A percentile compares a stretch with the other conserved stretches of the same genome.
Evolutionary conservation across 2,329 filamentous ascomycete genomes (phyloP).

Genomic region (Colletotrichum simmondsii): DNA sequence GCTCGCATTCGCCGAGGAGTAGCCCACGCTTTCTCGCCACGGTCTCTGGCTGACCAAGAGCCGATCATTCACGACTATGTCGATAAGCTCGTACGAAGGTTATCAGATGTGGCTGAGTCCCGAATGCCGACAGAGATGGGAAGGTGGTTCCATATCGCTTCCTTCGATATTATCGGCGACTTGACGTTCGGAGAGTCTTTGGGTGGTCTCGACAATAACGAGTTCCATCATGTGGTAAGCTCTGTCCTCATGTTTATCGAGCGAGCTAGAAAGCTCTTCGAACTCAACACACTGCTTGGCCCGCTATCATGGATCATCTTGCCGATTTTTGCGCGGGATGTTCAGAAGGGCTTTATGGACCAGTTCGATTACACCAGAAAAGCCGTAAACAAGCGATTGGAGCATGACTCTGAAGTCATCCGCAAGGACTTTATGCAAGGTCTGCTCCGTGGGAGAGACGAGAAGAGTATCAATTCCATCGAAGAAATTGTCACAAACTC

Average conservation of each 20-base stretch:
- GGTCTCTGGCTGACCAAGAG: slow-evolving; percentile 43
- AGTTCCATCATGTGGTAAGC: slow-evolving; percentile 39
- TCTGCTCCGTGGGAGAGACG: slow-evolving; percentile 22
- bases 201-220: slow-evolving; percentile 37
- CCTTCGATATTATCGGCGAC: slow-evolving; percentile 44
- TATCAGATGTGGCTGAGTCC: slow-evolving; percentile 31
- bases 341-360: not conserved
- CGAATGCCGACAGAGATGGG: slow-evolving; percentile 5
- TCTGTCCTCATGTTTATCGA: slow-evolving; percentile 36
- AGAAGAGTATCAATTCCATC: not conserved
- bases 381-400: slow-evolving; percentile 27
- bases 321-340: not conserved
- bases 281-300: not conserved
- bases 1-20: slow-evolving; percentile 29
- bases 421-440: slow-evolving; percentile 36
- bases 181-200: slow-evolving; percentile 43
- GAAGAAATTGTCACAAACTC: slow-evolving; percentile 10
- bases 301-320: not conserved
- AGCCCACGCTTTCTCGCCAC: slow-evolving; percentile 41
- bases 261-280: slow-evolving; percentile 18
- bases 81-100: slow-evolving; percentile 37
- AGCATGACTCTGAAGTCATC: not conserved
- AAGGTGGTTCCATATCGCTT: slow-evolving; percentile 26
- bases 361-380: not conserved
- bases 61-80: slow-evolving; percentile 40